These are phyloP conservation scores for Boletellus sp. DNA, from an alignment of 768 basidiomycete genomes.

Conservation along the genomic window DNA sequence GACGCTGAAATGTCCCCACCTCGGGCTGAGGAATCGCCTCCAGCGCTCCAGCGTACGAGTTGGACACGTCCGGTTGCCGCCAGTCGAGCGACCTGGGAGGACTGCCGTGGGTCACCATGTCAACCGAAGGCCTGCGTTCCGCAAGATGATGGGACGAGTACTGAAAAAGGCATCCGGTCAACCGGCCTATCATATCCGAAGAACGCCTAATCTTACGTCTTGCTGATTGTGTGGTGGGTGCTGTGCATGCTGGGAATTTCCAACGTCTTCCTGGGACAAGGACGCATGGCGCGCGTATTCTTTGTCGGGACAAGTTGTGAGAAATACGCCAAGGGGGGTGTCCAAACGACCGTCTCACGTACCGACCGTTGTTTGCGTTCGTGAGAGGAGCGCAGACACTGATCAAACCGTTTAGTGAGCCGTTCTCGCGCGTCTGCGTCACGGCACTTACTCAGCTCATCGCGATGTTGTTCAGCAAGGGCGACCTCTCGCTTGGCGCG, in stretches of 20 bases:
- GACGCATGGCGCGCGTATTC: conserved; percentile 33
- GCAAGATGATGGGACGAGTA: conserved; percentile 33
- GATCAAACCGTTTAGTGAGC: conserved; percentile 16
- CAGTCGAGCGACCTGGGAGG: conserved; percentile 32
- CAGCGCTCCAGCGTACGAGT: conserved; percentile 25
- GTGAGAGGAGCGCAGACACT: conserved; percentile 35
- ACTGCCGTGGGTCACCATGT: conserved; percentile 34
- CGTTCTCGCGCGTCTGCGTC: conserved; percentile 12
- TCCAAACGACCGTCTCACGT: conserved; percentile 21
- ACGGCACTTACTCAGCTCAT: conserved; percentile 46
- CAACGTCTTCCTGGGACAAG: conserved; percentile 29
- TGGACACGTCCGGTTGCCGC: conserved; percentile 33
- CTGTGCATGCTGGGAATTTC: conserved; percentile 29
- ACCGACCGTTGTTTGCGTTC: conserved; percentile 34
- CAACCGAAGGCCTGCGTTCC: conserved; percentile 30
- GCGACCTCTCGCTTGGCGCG: conserved; percentile 62
- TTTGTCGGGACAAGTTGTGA: conserved; percentile 24
- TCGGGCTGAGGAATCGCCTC: conserved; percentile 34
- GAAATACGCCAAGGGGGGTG: conserved; percentile 9
- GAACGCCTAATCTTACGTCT: conserved; percentile 29
- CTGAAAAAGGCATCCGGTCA: conserved; percentile 23
- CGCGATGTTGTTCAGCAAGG: conserved; percentile 65
- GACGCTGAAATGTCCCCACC: conserved; percentile 21
- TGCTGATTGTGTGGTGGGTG: conserved; percentile 30
- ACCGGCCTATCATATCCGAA: conserved; percentile 12